Evolutionary conservation across 169 alveolate genomes (phyloP).

Genomic region (Cryptosporidium ryanae): DNA sequence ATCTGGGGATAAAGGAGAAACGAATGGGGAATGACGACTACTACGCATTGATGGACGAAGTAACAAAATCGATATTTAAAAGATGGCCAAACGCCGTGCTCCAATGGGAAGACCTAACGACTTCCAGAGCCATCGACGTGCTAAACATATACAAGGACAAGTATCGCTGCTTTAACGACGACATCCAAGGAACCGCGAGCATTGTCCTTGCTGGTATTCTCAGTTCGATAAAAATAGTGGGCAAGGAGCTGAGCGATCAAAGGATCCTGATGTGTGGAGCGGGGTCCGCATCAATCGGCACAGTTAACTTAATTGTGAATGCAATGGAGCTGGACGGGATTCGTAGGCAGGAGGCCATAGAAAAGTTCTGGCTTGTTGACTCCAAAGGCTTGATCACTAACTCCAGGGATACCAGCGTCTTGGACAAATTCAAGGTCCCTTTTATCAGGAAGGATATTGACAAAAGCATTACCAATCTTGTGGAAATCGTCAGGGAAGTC

Average conservation of each 20-base stretch:
- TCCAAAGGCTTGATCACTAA: conserved; percentile 79
- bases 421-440: conserved; percentile 74
- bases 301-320: conserved; percentile 59
- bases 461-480: conserved; percentile 18
- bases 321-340: conserved; percentile 74
- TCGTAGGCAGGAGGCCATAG: conserved; percentile 20
- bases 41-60: conserved; percentile 77
- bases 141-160: conserved; percentile 73
- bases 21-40: conserved; percentile 77
- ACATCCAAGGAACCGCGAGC: conserved; percentile 82
- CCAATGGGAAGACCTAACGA: conserved; percentile 80
- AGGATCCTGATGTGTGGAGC: conserved; percentile 81
- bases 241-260: conserved; percentile 71
- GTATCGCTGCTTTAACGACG: conserved; percentile 82
- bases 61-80: conserved; percentile 70
- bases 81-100: conserved; percentile 80
- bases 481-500: conserved; percentile 66
- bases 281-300: conserved; percentile 81
- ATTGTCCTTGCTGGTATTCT: conserved; percentile 79
- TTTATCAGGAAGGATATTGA: conserved; percentile 71
- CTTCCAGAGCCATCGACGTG: conserved; percentile 75
- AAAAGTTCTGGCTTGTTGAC: conserved; percentile 77
- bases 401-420: conserved; percentile 33
- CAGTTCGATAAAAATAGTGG: conserved; percentile 61
- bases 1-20: conserved; percentile 75